Percentiles rank a stretch among this genome's conserved stretches.
phyloP scores from a whole-genome alignment of 108 stramenopile genomes.

The Aureococcus anophagefferens region DNA sequence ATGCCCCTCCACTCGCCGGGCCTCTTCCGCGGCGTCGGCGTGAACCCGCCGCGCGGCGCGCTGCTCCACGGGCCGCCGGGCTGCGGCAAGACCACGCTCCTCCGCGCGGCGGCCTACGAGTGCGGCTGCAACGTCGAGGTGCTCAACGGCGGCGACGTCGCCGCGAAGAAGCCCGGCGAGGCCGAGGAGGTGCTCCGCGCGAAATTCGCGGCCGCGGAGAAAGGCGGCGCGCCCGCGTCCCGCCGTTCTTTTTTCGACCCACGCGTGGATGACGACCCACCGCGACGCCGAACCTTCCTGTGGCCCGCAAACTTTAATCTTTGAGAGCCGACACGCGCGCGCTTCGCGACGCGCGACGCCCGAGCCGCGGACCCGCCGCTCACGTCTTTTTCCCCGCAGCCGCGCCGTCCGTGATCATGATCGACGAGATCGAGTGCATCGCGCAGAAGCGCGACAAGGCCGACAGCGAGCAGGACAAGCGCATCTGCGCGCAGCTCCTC shows the following conservation, averaged over 20 bases:
- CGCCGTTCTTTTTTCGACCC: too few relatives aligned
- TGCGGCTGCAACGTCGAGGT: slow-evolving; percentile 86
- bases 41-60: slow-evolving; percentile 91
- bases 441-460: slow-evolving; percentile 96
- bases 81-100: slow-evolving; percentile 93
- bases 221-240: too few relatives aligned
- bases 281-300: too few relatives aligned
- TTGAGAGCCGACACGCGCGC: too few relatives aligned
- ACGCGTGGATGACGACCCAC: too few relatives aligned
- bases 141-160: slow-evolving; percentile 96
- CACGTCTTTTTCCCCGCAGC: too few relatives aligned
- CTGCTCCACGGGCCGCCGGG: slow-evolving; percentile 94
- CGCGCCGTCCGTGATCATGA: slow-evolving; percentile 89
- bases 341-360: too few relatives aligned
- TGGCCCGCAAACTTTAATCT: too few relatives aligned
- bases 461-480: slow-evolving; percentile 82
- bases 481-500: slow-evolving; percentile 90
- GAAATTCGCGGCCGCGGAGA: slow-evolving; percentile 83
- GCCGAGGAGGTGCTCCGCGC: slow-evolving; percentile 89
- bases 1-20: slow-evolving; percentile 85
- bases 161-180: slow-evolving; percentile 89
- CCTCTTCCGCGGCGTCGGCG: slow-evolving; percentile 85
- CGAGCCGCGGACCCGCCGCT: too few relatives aligned
- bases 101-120: slow-evolving; percentile 88
- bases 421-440: slow-evolving; percentile 97